phyloP scores from a whole-genome alignment of 345 rosid genomes.

The Eucalyptus leucophloia region DNA sequence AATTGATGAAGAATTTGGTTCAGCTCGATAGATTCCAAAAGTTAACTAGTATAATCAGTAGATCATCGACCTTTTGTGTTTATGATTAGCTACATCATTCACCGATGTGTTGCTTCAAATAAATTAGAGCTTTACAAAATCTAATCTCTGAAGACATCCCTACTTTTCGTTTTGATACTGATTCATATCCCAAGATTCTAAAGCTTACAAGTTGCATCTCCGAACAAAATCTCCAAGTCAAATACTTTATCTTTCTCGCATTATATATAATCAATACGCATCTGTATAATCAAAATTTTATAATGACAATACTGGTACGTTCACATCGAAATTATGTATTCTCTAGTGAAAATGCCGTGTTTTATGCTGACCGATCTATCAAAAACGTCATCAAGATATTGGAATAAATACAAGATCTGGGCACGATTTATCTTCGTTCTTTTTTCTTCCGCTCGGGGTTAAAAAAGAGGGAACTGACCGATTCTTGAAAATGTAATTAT shows the following conservation, averaged over 20 bases:
- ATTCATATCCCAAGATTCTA: background rate
- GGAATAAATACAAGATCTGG: background rate
- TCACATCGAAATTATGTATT: background rate
- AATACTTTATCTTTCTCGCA: background rate
- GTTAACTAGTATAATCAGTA: background rate
- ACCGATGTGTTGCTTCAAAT: too few relatives aligned
- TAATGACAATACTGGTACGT: background rate
- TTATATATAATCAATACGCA: background rate
- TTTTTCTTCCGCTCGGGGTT: background rate
- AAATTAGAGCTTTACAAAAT: background rate
- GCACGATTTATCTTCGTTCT: background rate
- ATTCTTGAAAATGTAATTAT: background rate
- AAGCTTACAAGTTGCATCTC: background rate
- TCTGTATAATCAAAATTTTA: too few relatives aligned
- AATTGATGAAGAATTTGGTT: too few relatives aligned
- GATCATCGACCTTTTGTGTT: fast-evolving
- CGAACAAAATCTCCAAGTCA: background rate
- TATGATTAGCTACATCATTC: background rate
- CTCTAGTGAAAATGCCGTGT: background rate
- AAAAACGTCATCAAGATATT: background rate
- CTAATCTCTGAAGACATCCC: fast-evolving
- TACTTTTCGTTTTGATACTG: background rate
- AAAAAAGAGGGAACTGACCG: background rate
- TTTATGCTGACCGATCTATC: background rate
- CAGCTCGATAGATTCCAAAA: background rate